Conservation (phyloP, 2,329 filamentous ascomycete species). For the Monosporascus sp. region DNA sequence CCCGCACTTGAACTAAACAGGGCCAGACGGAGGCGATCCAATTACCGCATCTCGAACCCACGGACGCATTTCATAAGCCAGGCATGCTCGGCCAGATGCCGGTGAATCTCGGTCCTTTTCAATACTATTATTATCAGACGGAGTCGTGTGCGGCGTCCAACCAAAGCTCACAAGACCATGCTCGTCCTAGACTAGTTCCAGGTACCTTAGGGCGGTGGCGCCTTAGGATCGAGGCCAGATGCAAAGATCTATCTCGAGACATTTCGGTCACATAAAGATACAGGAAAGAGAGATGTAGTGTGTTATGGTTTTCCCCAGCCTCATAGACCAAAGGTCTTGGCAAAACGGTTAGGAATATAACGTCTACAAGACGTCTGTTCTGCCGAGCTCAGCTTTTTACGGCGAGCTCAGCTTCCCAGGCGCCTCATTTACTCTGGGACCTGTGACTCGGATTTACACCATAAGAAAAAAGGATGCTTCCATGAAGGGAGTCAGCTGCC, state of each 20-base stretch:
- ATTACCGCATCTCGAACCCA: not conserved
- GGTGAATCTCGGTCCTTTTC: not conserved
- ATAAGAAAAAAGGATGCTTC: slow-evolving; percentile 69
- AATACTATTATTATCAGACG: not conserved
- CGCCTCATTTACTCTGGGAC: slow-evolving; percentile 71
- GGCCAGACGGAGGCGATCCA: not conserved
- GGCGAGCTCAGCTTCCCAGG: slow-evolving; percentile 63
- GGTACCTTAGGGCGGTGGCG: too few species aligned
- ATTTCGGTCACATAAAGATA: not conserved
- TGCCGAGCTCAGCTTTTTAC: slow-evolving; percentile 63
- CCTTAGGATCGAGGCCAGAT: too few species aligned
- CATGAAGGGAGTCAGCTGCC: slow-evolving; percentile 78
- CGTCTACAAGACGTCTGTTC: slow-evolving; percentile 53
- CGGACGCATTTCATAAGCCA: not conserved
- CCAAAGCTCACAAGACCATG: not conserved
- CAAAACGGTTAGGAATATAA: slow-evolving; percentile 88
- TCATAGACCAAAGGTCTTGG: slow-evolving; percentile 87
- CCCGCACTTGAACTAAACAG: too few species aligned
- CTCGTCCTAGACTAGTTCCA: not conserved
- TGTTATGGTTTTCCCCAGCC: slow-evolving; percentile 87
- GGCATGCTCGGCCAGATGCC: not conserved
- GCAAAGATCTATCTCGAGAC: not conserved
- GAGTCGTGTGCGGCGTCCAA: not conserved
- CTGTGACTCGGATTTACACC: slow-evolving; percentile 95
- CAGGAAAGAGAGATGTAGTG: slow-evolving; percentile 52